phyloP scores from a whole-genome alignment of 257 asterid species.

The Linaria vulgaris region DNA sequence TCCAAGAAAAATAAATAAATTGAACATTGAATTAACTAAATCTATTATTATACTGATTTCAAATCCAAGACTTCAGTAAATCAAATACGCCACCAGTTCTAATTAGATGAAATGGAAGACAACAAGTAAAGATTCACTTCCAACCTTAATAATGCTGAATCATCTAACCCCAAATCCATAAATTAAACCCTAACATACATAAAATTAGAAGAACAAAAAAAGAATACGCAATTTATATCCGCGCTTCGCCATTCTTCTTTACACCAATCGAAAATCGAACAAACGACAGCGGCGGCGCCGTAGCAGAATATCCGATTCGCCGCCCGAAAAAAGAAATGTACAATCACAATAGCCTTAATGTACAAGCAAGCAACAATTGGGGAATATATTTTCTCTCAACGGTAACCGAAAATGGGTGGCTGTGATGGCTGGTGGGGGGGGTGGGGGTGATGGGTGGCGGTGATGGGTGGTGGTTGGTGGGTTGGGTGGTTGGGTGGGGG shows the following conservation, averaged over 20 bases:
- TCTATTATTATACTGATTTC: not conserved
- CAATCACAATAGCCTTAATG: no score
- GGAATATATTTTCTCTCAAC: slow-evolving; percentile 32
- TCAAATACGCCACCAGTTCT: not conserved
- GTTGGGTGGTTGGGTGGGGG: no score
- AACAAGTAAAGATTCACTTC: slow-evolving; percentile 12
- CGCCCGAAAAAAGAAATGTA: slow-evolving; percentile 22
- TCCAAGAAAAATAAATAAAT: slow-evolving; percentile 15
- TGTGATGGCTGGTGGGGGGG: no score
- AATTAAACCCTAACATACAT: slow-evolving; percentile 28
- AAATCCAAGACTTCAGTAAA: slow-evolving; percentile 1
- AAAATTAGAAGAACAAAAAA: slow-evolving; percentile 20
- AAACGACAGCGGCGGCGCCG: slow-evolving; percentile 24
- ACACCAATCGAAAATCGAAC: slow-evolving; percentile 24
- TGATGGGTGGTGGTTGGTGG: no score
- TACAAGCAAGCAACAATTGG: no score
- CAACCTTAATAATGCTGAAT: slow-evolving; percentile 2
- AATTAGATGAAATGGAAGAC: not conserved
- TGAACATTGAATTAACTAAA: slow-evolving; percentile 3
- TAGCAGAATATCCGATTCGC: slow-evolving; percentile 16
- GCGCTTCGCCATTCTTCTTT: slow-evolving; percentile 66
- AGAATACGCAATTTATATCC: slow-evolving; percentile 99
- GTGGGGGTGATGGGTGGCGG: no score
- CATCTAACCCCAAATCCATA: slow-evolving; percentile 27
- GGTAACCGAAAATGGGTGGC: slow-evolving; percentile 33